A percentile compares a stretch with the other conserved stretches of the same genome.
Conservation (phyloP, 768 basidiomycete species). For the Pholiota molesta region DNA sequence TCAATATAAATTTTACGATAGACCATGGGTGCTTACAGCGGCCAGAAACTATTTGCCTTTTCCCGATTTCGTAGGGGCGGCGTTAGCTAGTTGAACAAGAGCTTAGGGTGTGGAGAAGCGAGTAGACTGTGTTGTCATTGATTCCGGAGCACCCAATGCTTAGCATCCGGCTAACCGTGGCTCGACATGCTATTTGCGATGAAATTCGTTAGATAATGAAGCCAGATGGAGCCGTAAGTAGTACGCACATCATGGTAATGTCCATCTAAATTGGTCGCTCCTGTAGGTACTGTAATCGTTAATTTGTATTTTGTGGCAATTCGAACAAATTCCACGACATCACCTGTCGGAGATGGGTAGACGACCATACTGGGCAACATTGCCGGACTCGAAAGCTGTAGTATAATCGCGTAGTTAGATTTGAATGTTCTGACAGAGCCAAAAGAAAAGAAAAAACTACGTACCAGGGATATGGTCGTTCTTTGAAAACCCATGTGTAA, state of each 20-base stretch:
- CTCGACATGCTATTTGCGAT: conserved; percentile 42
- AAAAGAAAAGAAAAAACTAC: conserved; percentile 11
- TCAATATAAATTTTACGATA: neutral
- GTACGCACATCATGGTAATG: conserved; percentile 64
- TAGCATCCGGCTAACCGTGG: conserved; percentile 86
- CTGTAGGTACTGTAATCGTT: conserved; percentile 78
- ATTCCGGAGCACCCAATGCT: conserved; percentile 89
- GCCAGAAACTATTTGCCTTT: conserved; percentile 90
- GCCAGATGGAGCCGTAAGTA: neutral
- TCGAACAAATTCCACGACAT: conserved; percentile 78
- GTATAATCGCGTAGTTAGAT: neutral
- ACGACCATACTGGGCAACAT: conserved; percentile 61
- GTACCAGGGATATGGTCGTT: conserved; percentile 55
- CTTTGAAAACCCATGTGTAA: conserved; percentile 55
- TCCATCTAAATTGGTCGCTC: conserved; percentile 83
- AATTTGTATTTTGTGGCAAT: conserved; percentile 74
- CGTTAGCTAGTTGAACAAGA: too few relatives aligned
- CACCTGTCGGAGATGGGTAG: conserved; percentile 73
- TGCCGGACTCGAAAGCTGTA: conserved; percentile 26
- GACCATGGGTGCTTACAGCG: conserved; percentile 43
- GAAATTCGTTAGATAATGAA: neutral
- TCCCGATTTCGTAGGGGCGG: conserved; percentile 90
- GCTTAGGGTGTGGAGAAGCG: conserved; percentile 36
- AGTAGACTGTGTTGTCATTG: conserved; percentile 26
- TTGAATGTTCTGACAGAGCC: neutral